Evolutionary conservation across 2,329 filamentous ascomycete genomes (phyloP).

Genomic region (Neonectria magnoliae): DNA sequence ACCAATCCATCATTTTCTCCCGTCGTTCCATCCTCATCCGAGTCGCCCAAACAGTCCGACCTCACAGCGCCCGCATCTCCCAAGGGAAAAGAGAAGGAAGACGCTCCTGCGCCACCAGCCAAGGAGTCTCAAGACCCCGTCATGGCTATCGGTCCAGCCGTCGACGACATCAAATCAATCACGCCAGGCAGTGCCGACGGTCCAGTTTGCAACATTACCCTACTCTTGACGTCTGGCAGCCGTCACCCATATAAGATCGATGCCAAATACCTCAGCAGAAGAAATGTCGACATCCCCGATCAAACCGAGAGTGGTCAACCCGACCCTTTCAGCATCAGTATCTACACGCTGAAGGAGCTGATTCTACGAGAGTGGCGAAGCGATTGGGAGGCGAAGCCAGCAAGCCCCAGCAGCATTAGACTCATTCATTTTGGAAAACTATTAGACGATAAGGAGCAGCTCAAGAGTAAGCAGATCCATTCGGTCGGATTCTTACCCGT

Average conservation of each 20-base stretch:
- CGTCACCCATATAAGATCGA: constrained; percentile 92
- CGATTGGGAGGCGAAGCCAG: constrained; percentile 89
- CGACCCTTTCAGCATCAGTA: constrained; percentile 89
- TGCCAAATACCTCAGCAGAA: constrained; percentile 83
- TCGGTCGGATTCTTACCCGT: background rate
- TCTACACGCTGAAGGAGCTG: constrained; percentile 93
- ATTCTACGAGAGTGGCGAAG: constrained; percentile 93
- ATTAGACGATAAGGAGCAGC: constrained; percentile 84
- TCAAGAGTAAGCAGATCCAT: constrained; percentile 74
- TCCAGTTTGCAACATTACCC: constrained; percentile 76
- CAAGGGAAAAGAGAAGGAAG: constrained; percentile 50
- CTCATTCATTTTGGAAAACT: constrained; percentile 93
- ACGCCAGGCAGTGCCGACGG: constrained; percentile 45
- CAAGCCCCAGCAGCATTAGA: constrained; percentile 88
- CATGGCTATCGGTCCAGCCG: constrained; percentile 56
- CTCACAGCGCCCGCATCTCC: constrained; percentile 34
- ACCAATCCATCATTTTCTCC: constrained; percentile 31
- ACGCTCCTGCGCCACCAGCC: constrained; percentile 39
- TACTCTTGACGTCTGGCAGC: constrained; percentile 83
- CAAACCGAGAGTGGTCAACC: constrained; percentile 66
- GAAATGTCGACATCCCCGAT: constrained; percentile 80
- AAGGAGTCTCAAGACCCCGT: constrained; percentile 49
- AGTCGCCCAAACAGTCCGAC: constrained; percentile 32
- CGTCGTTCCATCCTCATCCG: constrained; percentile 30
- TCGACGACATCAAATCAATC: constrained; percentile 53